These are phyloP conservation scores for Ceratocystis huliohia DNA, from an alignment of 2,329 filamentous ascomycete genomes.

Conservation along the genomic window DNA sequence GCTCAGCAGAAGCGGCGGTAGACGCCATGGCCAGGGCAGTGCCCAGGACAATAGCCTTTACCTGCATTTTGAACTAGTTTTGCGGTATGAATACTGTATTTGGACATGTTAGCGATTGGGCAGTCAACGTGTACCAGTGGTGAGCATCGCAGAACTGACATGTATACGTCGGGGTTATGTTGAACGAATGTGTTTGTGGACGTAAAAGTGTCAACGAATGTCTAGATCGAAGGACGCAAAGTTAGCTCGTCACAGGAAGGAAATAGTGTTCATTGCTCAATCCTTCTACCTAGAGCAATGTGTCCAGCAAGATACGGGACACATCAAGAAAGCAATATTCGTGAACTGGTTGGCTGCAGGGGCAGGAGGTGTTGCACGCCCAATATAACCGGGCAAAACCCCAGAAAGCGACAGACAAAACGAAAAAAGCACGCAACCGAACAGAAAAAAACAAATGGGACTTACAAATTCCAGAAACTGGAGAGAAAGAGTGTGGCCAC, in stretches of 20 bases:
- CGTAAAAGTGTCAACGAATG: constrained; percentile 43
- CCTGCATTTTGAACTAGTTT: constrained; percentile 35
- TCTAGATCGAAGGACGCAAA: constrained; percentile 22
- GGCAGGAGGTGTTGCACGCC: too few relatives aligned
- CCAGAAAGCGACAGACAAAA: not conserved
- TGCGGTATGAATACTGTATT: not conserved
- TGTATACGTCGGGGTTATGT: constrained; percentile 35
- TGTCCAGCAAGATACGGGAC: too few relatives aligned
- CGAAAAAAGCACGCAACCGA: not conserved
- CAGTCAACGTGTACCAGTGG: not conserved
- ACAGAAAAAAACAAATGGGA: not conserved
- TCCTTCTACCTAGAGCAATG: too few relatives aligned
- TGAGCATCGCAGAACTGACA: not conserved
- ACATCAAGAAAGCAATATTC: too few relatives aligned
- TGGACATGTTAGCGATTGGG: not conserved
- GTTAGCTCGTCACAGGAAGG: not conserved
- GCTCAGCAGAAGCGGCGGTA: constrained; percentile 34
- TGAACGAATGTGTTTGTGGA: constrained; percentile 45
- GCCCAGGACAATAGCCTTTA: constrained; percentile 33
- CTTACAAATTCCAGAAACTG: constrained; percentile 15
- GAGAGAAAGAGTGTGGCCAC: not conserved
- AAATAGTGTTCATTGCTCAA: too few relatives aligned
- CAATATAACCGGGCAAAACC: too few relatives aligned
- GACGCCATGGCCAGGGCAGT: constrained; percentile 39
- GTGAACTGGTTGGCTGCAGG: too few relatives aligned